These are phyloP conservation scores for Forsythia viridissima DNA, from an alignment of 257 asterid genomes.

Conservation along the genomic window DNA sequence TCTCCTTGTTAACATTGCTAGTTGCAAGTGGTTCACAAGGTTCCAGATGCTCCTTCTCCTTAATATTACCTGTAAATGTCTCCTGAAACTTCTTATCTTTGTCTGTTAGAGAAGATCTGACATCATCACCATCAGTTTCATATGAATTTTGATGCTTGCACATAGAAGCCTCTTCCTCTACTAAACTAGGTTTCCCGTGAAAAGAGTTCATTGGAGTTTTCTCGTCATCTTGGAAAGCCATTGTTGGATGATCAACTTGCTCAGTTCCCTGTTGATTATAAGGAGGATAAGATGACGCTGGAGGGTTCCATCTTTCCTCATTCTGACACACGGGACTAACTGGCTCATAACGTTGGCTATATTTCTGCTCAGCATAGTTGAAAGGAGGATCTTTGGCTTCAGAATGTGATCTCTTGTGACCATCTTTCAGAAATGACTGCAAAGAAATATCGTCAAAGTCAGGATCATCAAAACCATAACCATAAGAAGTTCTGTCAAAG, in stretches of 20 bases:
- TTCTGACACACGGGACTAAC: constrained; percentile 23
- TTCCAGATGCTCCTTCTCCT: constrained; percentile 23
- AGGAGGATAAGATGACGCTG: constrained; percentile 22
- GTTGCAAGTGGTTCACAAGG: constrained; percentile 16
- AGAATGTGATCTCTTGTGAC: constrained; percentile 15
- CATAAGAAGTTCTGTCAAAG: constrained; percentile 13
- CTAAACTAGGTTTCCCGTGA: constrained; percentile 23
- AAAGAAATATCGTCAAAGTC: too few species aligned
- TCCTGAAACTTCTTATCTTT: constrained; percentile 21
- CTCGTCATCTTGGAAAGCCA: constrained; percentile 16
- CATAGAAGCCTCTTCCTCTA: constrained; percentile 20
- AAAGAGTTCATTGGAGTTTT: constrained; percentile 18
- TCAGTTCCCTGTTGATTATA: constrained; percentile 14
- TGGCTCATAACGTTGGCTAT: constrained; percentile 24
- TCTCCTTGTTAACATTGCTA: constrained; percentile 18
- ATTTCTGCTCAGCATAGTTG: constrained; percentile 14
- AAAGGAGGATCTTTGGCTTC: constrained; percentile 25
- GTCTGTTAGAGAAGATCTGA: constrained; percentile 13
- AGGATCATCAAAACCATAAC: not conserved
- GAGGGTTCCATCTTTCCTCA: constrained; percentile 19
- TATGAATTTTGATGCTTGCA: constrained; percentile 17
- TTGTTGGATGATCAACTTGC: constrained; percentile 13
- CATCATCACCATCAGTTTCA: constrained; percentile 20
- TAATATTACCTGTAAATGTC: constrained; percentile 10
- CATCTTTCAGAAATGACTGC: not conserved